Conservation (phyloP, 208 protist species). For the Crithidia mellificae region DNA sequence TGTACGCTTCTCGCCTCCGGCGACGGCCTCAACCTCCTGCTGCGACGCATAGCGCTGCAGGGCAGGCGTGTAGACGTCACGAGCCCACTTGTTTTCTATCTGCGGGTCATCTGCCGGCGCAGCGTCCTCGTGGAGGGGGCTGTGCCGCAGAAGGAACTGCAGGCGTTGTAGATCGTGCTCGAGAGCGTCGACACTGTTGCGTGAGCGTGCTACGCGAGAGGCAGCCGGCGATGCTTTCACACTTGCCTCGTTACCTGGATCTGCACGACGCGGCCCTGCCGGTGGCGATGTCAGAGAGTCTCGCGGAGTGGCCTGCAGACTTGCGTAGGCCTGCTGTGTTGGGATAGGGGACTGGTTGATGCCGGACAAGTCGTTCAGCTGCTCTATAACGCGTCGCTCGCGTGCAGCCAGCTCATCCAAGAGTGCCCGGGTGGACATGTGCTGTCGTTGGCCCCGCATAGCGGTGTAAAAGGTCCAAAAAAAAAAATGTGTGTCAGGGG, state of each 20-base stretch:
- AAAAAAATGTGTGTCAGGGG: too few relatives aligned
- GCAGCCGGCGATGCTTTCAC: too few relatives aligned
- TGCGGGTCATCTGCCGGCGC: neutral
- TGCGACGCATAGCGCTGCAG: neutral
- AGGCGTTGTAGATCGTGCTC: slow-evolving; percentile 26
- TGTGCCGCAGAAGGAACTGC: slow-evolving; percentile 23
- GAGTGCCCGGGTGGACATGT: slow-evolving; percentile 25
- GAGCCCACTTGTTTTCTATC: neutral
- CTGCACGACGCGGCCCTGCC: too few relatives aligned
- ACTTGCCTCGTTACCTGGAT: neutral
- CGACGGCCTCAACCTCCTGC: neutral
- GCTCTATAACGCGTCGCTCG: slow-evolving; percentile 30
- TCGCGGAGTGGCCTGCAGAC: slow-evolving; percentile 22
- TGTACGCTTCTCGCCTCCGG: slow-evolving; percentile 15
- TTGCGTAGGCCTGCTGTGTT: slow-evolving; percentile 17
- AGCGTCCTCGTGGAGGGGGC: slow-evolving; percentile 3
- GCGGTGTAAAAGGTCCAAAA: neutral
- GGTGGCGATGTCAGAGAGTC: neutral
- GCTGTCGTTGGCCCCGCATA: slow-evolving; percentile 13
- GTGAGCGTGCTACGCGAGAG: neutral
- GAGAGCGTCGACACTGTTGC: slow-evolving; percentile 1
- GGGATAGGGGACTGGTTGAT: slow-evolving; percentile 30
- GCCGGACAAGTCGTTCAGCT: slow-evolving; percentile 29
- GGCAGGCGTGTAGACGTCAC: neutral
- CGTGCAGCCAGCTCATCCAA: slow-evolving; percentile 24